A percentile compares a stretch with the other conserved stretches of the same genome.
Evolutionary conservation across 2,329 filamentous ascomycete genomes (phyloP).

Genomic region (Paraconiothyrium sp.): DNA sequence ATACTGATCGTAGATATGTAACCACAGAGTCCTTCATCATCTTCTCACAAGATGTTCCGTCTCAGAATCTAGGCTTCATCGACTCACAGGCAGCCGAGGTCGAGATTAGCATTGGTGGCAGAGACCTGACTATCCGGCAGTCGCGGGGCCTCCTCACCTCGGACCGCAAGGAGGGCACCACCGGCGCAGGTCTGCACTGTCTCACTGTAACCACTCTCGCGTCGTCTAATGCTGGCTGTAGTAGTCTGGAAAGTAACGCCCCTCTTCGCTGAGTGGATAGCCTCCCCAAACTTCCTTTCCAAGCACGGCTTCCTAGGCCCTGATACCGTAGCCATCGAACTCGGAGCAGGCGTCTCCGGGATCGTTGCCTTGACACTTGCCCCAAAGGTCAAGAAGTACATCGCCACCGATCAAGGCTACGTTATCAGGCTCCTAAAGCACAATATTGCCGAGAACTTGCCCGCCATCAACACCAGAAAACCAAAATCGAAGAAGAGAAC

Average conservation of each 20-base stretch:
- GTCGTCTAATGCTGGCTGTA: constrained; percentile 47
- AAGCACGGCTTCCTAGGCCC: constrained; percentile 61
- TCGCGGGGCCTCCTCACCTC: constrained; percentile 85
- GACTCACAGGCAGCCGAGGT: constrained; percentile 73
- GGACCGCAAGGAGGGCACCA: constrained; percentile 75
- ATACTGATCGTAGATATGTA: constrained; percentile 15
- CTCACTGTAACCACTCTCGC: constrained; percentile 34
- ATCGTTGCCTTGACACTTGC: constrained; percentile 77
- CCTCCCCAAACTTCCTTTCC: constrained; percentile 72
- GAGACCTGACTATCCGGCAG: constrained; percentile 80
- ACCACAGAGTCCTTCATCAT: constrained; percentile 84
- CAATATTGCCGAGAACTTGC: constrained; percentile 74
- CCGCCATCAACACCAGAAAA: constrained; percentile 24
- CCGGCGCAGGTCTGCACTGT: constrained; percentile 68
- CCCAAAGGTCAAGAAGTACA: constrained; percentile 69
- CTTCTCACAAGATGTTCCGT: constrained; percentile 79
- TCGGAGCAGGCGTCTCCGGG: constrained; percentile 88
- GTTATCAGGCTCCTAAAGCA: constrained; percentile 78
- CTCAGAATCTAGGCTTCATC: constrained; percentile 77
- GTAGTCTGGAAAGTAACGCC: constrained; percentile 94
- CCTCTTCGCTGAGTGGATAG: constrained; percentile 81
- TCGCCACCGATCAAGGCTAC: constrained; percentile 90
- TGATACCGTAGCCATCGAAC: constrained; percentile 74
- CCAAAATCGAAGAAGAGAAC: constrained; percentile 22
- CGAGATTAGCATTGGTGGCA: constrained; percentile 72